These are phyloP conservation scores for Fusarium protoensiforme DNA, from an alignment of 2,329 filamentous ascomycete genomes.

Conservation along the genomic window DNA sequence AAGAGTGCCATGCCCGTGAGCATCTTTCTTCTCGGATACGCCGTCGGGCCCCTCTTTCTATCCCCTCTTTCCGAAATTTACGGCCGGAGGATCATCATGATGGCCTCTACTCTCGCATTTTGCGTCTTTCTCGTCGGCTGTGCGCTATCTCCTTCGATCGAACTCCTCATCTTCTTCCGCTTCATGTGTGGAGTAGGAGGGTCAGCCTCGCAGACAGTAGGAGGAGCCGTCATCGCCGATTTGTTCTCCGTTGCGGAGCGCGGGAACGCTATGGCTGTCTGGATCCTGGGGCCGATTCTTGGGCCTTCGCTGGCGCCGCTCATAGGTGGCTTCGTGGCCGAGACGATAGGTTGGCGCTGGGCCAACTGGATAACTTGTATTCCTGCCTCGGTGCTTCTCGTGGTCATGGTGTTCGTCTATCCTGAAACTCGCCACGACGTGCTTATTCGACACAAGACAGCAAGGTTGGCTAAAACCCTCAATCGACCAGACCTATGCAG, in stretches of 20 bases:
- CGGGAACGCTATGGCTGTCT: slow-evolving; percentile 61
- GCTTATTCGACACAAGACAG: slow-evolving; percentile 61
- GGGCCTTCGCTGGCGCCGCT: slow-evolving; percentile 62
- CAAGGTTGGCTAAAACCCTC: slow-evolving; percentile 57
- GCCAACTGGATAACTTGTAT: slow-evolving; percentile 65
- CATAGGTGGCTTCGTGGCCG: slow-evolving; percentile 60
- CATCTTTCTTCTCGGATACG: slow-evolving; percentile 71
- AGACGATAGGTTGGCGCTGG: slow-evolving; percentile 65
- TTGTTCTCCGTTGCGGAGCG: slow-evolving; percentile 59
- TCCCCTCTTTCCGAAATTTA: slow-evolving; percentile 73
- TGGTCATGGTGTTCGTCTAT: slow-evolving; percentile 41
- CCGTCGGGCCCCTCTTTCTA: slow-evolving; percentile 66
- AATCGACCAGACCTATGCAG: slow-evolving; percentile 53
- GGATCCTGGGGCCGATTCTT: slow-evolving; percentile 68
- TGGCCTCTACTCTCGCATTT: slow-evolving; percentile 68
- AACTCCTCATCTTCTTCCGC: slow-evolving; percentile 67
- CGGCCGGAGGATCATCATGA: slow-evolving; percentile 68
- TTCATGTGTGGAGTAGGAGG: slow-evolving; percentile 70
- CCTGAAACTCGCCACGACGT: slow-evolving; percentile 58
- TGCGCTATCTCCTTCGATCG: slow-evolving; percentile 66
- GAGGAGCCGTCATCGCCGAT: slow-evolving; percentile 66
- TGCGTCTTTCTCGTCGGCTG: slow-evolving; percentile 73
- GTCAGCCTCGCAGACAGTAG: slow-evolving; percentile 64
- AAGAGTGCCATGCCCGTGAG: slow-evolving; percentile 65
- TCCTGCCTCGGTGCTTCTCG: slow-evolving; percentile 43